These are phyloP conservation scores for Botrytis medusae DNA, from an alignment of 2,329 filamentous ascomycete species.

Conservation along the genomic window DNA sequence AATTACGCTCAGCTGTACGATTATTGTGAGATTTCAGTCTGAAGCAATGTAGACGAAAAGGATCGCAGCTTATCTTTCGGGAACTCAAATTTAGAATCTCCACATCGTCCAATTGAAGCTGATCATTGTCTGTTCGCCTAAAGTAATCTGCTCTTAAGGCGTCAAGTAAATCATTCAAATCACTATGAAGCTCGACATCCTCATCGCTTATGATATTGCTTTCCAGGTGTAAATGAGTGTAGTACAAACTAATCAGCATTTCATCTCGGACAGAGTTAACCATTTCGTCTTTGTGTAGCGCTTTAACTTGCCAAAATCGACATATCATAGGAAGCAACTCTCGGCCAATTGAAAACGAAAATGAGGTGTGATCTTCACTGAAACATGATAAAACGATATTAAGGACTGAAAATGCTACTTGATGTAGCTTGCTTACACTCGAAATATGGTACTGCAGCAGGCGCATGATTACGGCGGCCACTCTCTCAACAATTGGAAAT, in stretches of 20 bases:
- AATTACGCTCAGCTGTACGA: constrained; percentile 55
- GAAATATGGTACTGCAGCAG: constrained; percentile 61
- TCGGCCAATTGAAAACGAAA: constrained; percentile 58
- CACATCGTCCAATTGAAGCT: constrained; percentile 77
- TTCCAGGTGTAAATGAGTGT: constrained; percentile 63
- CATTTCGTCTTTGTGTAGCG: constrained; percentile 56
- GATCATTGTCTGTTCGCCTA: constrained; percentile 66
- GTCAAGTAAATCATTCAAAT: constrained; percentile 65
- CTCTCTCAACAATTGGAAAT: constrained; percentile 52
- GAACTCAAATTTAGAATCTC: constrained; percentile 44
- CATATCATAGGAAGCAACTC: constrained; percentile 69
- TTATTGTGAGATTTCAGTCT: constrained; percentile 53
- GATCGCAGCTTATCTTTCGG: constrained; percentile 18
- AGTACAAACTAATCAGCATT: constrained; percentile 70
- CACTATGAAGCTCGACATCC: constrained; percentile 40
- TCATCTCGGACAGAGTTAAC: constrained; percentile 67
- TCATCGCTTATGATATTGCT: constrained; percentile 49
- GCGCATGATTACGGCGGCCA: constrained; percentile 57
- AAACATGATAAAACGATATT: constrained; percentile 68
- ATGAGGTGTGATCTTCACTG: constrained; percentile 65
- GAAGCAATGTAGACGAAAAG: constrained; percentile 53
- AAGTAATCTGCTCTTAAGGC: constrained; percentile 77
- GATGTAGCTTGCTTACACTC: constrained; percentile 63
- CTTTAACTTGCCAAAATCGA: constrained; percentile 75
- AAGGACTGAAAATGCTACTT: constrained; percentile 71